phyloP scores from a whole-genome alignment of 2,329 filamentous ascomycete genomes.

The Coniochaeta hoffmannii region DNA sequence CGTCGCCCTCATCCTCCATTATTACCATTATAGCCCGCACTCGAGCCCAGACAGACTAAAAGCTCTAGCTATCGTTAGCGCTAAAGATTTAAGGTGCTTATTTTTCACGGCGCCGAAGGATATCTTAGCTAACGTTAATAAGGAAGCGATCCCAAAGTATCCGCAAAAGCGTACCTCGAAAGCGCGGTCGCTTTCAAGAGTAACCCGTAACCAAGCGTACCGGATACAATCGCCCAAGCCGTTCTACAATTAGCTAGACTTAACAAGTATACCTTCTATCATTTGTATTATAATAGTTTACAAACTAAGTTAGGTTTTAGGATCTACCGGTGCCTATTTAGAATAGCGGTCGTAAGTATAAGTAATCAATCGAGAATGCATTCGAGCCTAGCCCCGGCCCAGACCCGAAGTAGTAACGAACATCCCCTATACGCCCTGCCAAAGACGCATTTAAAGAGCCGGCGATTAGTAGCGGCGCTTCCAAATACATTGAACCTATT shows the following conservation, averaged over 20 bases:
- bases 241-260: neutral
- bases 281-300: constrained; percentile 2
- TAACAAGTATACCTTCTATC: constrained; percentile 3
- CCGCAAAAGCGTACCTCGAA: constrained; percentile 2
- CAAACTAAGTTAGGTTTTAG: constrained; percentile 3
- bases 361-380: constrained; percentile 9
- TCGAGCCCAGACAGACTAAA: too few relatives aligned
- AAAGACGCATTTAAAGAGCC: constrained; percentile 5
- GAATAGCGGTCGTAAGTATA: constrained; percentile 10
- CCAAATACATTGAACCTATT: constrained; percentile 9
- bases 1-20: too few relatives aligned
- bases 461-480: constrained; percentile 7
- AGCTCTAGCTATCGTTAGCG: too few relatives aligned
- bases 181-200: constrained; percentile 2
- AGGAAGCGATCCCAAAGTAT: neutral
- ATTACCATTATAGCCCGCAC: too few relatives aligned
- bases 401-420: constrained; percentile 9
- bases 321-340: constrained; percentile 6
- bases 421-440: constrained; percentile 6
- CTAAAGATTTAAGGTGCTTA: too few relatives aligned
- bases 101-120: neutral
- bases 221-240: constrained; percentile 2
- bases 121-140: neutral
- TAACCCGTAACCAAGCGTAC: constrained; percentile 4
- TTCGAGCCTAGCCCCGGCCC: constrained; percentile 6